Evolutionary conservation across 2,329 filamentous ascomycete species (phyloP), one percentile per base, ranked within the genome.

Genomic region (Aureobasidium sp.): DNA sequence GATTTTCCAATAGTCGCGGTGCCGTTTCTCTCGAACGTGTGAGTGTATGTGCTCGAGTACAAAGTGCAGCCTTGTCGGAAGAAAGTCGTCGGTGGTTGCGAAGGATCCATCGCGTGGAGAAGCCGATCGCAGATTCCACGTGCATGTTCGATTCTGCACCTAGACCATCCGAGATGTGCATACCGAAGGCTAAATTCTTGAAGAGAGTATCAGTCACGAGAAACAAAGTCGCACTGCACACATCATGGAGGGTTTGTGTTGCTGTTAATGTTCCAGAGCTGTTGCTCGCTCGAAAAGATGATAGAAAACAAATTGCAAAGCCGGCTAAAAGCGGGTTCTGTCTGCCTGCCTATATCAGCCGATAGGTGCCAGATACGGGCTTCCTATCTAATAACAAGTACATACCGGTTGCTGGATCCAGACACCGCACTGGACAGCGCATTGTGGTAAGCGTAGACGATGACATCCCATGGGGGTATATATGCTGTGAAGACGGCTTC

Each of bases 141-240:
- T 43, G 47, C 59, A 43, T 53, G 25, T 27, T 53, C 27, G 58
- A 62, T 62, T 51, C 31, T 61, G 58, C 58, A 61, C 47, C n/a
- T n/a, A n/a, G n/a, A n/a, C n/a, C n/a, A n/a, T n/a, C n/a, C n/a
- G n/a, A n/a, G n/a, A 16, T 20, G 9, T 33, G 13, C 1, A 33
- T 33, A 33, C 20, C 33, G n/a, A 20, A 43, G 45, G 33, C 16
- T 1, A 29, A 8, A 2, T 20, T 16, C 36, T 45, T 45, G 45
- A n/a, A 13, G 16, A n/a, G 5, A 29, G 10, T 27, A 15, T 10
- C 11, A 48, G 23, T 4, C 16, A 43, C n/a, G 38, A 38, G 31
- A 29, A 38, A 4, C 20, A 18, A 47, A 48, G 15, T 48, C 4
- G 56, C n/a, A 48, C 50, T 53, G 29, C 4, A 7, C 27, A 1